phyloP scores from a whole-genome alignment of 139 green algal genomes.

The Chlorella sp. region DNA sequence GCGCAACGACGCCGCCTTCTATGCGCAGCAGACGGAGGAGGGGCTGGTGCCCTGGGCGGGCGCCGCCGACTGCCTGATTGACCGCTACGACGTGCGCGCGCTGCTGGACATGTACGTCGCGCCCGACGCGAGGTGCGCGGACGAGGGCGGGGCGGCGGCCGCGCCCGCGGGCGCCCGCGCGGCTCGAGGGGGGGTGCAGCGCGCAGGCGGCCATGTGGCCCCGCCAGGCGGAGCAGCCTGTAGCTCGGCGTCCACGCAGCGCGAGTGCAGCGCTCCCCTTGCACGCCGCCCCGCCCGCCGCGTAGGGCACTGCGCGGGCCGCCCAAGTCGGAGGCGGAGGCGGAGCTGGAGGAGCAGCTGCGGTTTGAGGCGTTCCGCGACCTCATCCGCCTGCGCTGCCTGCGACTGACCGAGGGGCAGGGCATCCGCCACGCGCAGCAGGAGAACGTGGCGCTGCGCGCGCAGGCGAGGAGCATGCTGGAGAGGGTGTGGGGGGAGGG shows the following conservation, averaged over 20 bases:
- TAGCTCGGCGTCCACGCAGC: too few relatives aligned
- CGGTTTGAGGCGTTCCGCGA: constrained; percentile 73
- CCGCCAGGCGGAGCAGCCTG: too few relatives aligned
- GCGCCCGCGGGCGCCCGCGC: too few relatives aligned
- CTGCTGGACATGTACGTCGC: constrained; percentile 78
- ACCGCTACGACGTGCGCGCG: constrained; percentile 73
- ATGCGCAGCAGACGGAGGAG: constrained; percentile 48
- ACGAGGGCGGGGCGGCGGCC: not conserved
- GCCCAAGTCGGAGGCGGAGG: constrained; percentile 50
- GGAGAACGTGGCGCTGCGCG: constrained; percentile 65
- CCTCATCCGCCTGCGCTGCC: constrained; percentile 55
- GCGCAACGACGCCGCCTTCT: constrained; percentile 51
- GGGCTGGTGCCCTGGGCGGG: constrained; percentile 75
- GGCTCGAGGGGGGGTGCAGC: too few relatives aligned
- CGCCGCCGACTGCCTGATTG: constrained; percentile 66
- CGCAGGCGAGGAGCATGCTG: constrained; percentile 38
- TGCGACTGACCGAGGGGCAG: constrained; percentile 34
- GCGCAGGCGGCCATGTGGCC: too few relatives aligned
- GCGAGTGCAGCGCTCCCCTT: too few relatives aligned
- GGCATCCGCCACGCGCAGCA: constrained; percentile 33
- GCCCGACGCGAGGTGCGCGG: constrained; percentile 33
- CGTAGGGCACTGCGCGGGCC: constrained; percentile 11
- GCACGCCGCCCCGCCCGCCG: too few relatives aligned
- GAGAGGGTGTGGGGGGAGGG: too few relatives aligned
- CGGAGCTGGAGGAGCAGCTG: constrained; percentile 71